phyloP scores from a whole-genome alignment of 2,329 filamentous ascomycete genomes.

The Fusarium sp. region DNA sequence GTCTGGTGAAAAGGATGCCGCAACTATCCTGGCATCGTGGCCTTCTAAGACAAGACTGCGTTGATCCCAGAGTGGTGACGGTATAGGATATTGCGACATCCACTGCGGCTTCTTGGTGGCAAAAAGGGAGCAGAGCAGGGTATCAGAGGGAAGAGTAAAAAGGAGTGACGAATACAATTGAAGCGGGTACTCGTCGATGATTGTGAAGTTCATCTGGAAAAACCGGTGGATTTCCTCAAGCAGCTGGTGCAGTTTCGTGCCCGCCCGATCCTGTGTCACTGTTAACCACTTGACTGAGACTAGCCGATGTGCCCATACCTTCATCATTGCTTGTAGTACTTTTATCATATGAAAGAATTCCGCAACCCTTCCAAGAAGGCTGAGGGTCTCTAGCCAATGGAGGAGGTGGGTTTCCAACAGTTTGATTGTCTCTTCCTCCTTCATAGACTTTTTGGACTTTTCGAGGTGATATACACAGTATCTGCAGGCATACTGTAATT shows the following conservation, averaged over 20 bases:
- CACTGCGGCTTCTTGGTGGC: background rate
- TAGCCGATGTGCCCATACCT: background rate
- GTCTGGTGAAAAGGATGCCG: background rate
- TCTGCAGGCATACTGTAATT: slow-evolving; percentile 52
- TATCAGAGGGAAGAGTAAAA: background rate
- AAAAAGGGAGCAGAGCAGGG: background rate
- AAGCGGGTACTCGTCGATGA: background rate
- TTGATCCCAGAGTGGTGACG: background rate
- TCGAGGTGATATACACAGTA: slow-evolving; percentile 47
- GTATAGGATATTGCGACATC: background rate
- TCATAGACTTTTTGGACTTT: background rate
- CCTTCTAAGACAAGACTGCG: background rate
- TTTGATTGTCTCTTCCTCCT: rapidly evolving
- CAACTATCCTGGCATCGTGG: background rate
- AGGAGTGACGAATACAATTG: background rate
- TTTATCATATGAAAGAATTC: background rate
- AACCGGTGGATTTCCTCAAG: background rate
- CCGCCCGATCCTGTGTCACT: background rate
- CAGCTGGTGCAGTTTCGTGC: background rate
- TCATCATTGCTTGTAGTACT: background rate
- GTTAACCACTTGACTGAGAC: background rate
- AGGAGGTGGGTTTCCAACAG: background rate
- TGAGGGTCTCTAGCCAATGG: background rate
- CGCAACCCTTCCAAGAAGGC: background rate
- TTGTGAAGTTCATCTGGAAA: background rate